Conservation (phyloP, 768 basidiomycete genomes). For the Tylopilus subfusipes region DNA sequence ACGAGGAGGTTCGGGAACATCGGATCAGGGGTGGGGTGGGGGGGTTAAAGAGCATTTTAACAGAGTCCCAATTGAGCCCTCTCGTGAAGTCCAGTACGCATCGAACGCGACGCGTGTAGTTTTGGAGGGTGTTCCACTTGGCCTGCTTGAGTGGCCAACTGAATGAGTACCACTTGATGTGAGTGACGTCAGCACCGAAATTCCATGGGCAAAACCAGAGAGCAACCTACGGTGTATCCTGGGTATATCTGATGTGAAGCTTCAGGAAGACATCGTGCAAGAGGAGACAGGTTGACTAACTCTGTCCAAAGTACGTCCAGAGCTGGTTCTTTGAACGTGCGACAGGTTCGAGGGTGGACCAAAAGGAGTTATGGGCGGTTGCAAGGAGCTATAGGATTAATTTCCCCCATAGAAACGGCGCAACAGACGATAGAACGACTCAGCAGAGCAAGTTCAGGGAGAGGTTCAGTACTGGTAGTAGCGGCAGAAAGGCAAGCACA, state of each 20-base stretch:
- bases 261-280: constrained; percentile 4
- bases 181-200: background rate
- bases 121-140: constrained; percentile 1
- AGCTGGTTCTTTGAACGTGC: background rate
- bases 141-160: background rate
- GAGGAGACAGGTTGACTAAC: constrained; percentile 1
- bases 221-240: background rate
- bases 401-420: no score
- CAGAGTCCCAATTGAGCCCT: constrained; percentile 3
- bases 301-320: constrained; percentile 4
- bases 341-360: background rate
- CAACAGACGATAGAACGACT: no score
- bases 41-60: constrained; percentile 2
- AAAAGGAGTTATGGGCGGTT: no score
- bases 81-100: background rate
- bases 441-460: no score
- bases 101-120: constrained; percentile 1
- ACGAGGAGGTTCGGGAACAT: constrained; percentile 2
- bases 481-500: no score
- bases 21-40: background rate
- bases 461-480: no score
- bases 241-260: constrained; percentile 3
- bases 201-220: background rate
- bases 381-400: background rate
- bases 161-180: background rate